Evolutionary conservation across 1,139 yeast species (phyloP).

Genomic region (Pichia sp.): DNA sequence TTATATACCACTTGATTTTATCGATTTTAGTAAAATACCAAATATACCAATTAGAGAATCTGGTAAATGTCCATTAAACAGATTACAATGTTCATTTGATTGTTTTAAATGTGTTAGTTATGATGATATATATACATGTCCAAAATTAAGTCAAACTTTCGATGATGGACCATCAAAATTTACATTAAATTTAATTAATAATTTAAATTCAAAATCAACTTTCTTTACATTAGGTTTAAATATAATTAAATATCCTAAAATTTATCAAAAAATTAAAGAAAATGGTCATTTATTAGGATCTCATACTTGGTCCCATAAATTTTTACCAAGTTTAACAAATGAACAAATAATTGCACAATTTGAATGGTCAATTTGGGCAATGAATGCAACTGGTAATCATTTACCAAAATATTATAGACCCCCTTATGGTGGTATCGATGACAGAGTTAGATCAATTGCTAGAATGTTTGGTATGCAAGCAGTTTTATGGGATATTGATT

Average conservation of each 20-base stretch:
- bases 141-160: conserved; percentile 72
- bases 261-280: conserved; percentile 48
- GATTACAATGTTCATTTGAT: conserved; percentile 71
- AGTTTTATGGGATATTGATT: conserved; percentile 87
- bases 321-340: conserved; percentile 67
- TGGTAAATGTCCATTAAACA: conserved; percentile 50
- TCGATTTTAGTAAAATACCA: conserved; percentile 49
- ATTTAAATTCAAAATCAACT: conserved; percentile 52
- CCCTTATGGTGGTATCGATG: conserved; percentile 91
- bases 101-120: conserved; percentile 72
- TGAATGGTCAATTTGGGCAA: conserved; percentile 96
- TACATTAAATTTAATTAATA: conserved; percentile 52
- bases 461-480: conserved; percentile 82
- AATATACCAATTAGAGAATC: conserved; percentile 43
- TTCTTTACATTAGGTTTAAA: conserved; percentile 84
- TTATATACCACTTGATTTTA: conserved; percentile 69
- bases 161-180: conserved; percentile 90
- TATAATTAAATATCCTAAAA: conserved; percentile 67
- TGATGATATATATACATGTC: conserved; percentile 75
- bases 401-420: conserved; percentile 95
- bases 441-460: conserved; percentile 70
- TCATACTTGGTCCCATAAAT: conserved; percentile 91
- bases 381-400: conserved; percentile 88
- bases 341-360: conserved; percentile 82
- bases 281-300: conserved; percentile 77